Percentiles rank a stretch among this genome's conserved stretches.
Conservation (phyloP, 2,329 filamentous ascomycete species). For the Beauveria scarabaeidicola region DNA sequence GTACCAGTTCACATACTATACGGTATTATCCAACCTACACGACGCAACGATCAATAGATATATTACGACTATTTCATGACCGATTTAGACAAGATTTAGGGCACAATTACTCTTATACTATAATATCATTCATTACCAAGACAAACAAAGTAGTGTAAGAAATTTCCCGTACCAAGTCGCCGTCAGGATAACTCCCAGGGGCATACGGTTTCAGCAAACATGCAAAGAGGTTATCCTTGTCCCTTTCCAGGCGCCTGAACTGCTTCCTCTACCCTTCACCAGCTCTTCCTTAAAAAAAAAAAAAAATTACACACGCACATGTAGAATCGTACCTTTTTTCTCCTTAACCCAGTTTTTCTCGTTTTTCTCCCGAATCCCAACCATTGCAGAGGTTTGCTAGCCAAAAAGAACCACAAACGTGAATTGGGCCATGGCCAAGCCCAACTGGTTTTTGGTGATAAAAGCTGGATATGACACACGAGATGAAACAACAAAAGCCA, state of each 20-base stretch:
- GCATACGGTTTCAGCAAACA: not conserved
- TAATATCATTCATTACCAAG: conserved; percentile 3
- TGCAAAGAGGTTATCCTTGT: not conserved
- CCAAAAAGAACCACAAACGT: not conserved
- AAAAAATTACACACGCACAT: not conserved
- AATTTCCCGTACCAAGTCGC: not conserved
- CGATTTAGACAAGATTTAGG: not conserved
- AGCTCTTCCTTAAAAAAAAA: not conserved
- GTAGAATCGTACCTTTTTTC: not conserved
- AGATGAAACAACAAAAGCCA: not conserved
- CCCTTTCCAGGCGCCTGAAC: conserved; percentile 1
- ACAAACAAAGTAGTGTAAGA: not conserved
- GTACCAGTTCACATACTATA: not conserved
- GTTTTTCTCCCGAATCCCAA: not conserved
- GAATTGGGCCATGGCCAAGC: not conserved
- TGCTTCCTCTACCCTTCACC: not conserved
- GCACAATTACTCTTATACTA: not conserved
- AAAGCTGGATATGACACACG: not conserved
- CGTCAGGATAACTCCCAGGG: not conserved
- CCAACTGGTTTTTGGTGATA: not conserved
- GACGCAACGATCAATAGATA: not conserved
- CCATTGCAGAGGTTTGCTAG: not conserved
- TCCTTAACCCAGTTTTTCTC: too few species aligned
- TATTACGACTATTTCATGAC: not conserved
- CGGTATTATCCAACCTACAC: not conserved